Evolutionary conservation across 805 yeast species (phyloP).

Genomic region (Candida taoyuanica): DNA sequence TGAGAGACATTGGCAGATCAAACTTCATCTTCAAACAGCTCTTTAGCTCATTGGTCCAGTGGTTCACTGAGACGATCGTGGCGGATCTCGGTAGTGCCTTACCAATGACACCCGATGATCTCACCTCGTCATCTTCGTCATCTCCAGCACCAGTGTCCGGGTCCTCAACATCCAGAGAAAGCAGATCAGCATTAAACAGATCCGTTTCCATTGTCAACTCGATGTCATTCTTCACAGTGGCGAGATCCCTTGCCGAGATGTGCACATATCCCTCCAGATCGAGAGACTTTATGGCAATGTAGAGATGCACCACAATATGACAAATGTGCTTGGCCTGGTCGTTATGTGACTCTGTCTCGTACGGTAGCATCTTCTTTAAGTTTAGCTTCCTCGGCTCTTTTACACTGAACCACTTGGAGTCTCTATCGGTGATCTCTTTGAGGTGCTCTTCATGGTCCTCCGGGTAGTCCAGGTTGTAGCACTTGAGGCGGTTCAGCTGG

Average conservation of each 20-base stretch:
- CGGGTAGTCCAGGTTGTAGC: slow-evolving; percentile 51
- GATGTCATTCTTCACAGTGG: slow-evolving; percentile 36
- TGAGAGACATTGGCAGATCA: slow-evolving; percentile 64
- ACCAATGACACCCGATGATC: slow-evolving; percentile 44
- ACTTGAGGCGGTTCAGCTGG: slow-evolving; percentile 29
- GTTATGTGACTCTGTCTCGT: slow-evolving; percentile 58
- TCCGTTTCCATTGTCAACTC: slow-evolving; percentile 53
- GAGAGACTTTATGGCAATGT: slow-evolving; percentile 68
- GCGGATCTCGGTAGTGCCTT: slow-evolving; percentile 64
- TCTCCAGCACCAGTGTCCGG: slow-evolving; percentile 34
- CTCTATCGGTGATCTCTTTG: slow-evolving; percentile 27
- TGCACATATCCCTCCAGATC: slow-evolving; percentile 70
- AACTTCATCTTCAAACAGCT: slow-evolving; percentile 76
- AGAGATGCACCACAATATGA: slow-evolving; percentile 75
- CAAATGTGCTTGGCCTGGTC: slow-evolving; percentile 72
- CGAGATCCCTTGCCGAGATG: slow-evolving; percentile 64
- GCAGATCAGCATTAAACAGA: slow-evolving; percentile 37
- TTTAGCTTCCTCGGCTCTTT: slow-evolving; percentile 30
- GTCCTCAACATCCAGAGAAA: slow-evolving; percentile 31
- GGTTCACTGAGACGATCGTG: slow-evolving; percentile 66
- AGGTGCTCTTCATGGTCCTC: slow-evolving; percentile 33
- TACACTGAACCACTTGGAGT: slow-evolving; percentile 38
- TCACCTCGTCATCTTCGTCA: slow-evolving; percentile 34
- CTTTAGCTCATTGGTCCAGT: slow-evolving; percentile 83
- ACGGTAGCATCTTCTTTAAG: slow-evolving; percentile 54